Evolutionary conservation across 1,284 basidiomycete species (phyloP).

Genomic region (Naganishia sp.): DNA sequence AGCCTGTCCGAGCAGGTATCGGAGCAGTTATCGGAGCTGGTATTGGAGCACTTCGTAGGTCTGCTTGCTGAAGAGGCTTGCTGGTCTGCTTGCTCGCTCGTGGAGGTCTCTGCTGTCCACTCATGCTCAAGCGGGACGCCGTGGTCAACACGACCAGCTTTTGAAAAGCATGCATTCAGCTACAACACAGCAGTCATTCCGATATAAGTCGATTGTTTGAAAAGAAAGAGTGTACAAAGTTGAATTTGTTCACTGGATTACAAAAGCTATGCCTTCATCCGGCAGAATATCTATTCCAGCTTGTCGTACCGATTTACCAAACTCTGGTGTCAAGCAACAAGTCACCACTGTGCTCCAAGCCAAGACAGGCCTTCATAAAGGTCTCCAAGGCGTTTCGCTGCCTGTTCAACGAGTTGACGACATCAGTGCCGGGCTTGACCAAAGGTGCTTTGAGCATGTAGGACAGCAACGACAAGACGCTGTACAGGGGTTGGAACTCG

Average conservation of each 20-base stretch:
- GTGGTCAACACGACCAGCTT: too few species aligned
- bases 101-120: too few species aligned
- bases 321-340: constrained; percentile 84
- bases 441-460: constrained; percentile 98
- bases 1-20: background rate
- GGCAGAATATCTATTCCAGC: background rate
- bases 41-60: background rate
- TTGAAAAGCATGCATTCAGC: too few species aligned
- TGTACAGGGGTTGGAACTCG: constrained; percentile 75
- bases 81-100: too few species aligned
- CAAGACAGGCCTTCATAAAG: constrained; percentile 71
- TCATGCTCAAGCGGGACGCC: too few species aligned
- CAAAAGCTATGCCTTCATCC: background rate
- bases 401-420: constrained; percentile 91
- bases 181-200: background rate
- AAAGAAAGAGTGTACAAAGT: constrained; percentile 2
- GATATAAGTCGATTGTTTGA: background rate
- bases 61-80: too few species aligned
- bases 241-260: constrained; percentile 3
- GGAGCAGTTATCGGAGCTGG: too few species aligned
- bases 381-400: constrained; percentile 92
- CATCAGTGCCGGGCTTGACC: constrained; percentile 91
- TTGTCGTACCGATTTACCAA: constrained; percentile 60
- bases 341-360: constrained; percentile 70
- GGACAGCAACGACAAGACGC: constrained; percentile 81